These are phyloP conservation scores for Aaosphaeria pasadenensis DNA, from an alignment of 2,329 filamentous ascomycete species.

Conservation along the genomic window DNA sequence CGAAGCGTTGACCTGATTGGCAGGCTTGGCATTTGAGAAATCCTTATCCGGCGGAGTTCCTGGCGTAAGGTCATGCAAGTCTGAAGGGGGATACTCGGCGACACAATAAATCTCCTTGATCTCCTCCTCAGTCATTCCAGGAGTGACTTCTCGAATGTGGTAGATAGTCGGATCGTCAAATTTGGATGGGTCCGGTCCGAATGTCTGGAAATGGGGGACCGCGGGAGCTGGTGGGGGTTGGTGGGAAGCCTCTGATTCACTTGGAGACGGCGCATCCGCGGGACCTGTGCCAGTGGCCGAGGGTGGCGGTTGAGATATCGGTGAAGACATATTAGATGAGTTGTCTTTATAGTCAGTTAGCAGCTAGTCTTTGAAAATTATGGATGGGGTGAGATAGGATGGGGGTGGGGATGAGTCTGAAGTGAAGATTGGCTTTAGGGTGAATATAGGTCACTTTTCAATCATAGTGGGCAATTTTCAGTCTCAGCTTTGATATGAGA, in stretches of 20 bases:
- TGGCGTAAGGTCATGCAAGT: slow-evolving; percentile 80
- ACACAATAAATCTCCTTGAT: slow-evolving; percentile 87
- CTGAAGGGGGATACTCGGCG: slow-evolving; percentile 73
- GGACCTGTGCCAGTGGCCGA: slow-evolving; percentile 51
- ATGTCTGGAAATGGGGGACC: slow-evolving; percentile 74
- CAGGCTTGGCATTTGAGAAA: slow-evolving; percentile 90
- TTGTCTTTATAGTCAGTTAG: slow-evolving; percentile 20
- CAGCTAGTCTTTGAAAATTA: too few species aligned
- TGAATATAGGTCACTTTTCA: too few species aligned
- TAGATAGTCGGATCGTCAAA: slow-evolving; percentile 91
- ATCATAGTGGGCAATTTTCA: too few species aligned
- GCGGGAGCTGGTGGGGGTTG: slow-evolving; percentile 60
- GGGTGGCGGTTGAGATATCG: slow-evolving; percentile 43
- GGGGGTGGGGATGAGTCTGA: too few species aligned
- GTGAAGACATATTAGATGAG: slow-evolving; percentile 39
- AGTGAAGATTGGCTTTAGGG: too few species aligned
- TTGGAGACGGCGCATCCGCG: slow-evolving; percentile 63
- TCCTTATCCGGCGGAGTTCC: slow-evolving; percentile 90
- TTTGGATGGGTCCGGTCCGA: slow-evolving; percentile 88
- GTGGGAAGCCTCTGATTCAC: slow-evolving; percentile 54
- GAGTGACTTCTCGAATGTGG: slow-evolving; percentile 74
- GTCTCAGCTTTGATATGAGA: not conserved
- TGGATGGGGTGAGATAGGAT: too few species aligned
- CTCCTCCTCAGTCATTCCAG: slow-evolving; percentile 79
- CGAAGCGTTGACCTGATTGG: slow-evolving; percentile 88